Base-by-base conservation (phyloP, 2,329 filamentous ascomycete genomes). In the Parasarocladium wereldwijsianum region DNA sequence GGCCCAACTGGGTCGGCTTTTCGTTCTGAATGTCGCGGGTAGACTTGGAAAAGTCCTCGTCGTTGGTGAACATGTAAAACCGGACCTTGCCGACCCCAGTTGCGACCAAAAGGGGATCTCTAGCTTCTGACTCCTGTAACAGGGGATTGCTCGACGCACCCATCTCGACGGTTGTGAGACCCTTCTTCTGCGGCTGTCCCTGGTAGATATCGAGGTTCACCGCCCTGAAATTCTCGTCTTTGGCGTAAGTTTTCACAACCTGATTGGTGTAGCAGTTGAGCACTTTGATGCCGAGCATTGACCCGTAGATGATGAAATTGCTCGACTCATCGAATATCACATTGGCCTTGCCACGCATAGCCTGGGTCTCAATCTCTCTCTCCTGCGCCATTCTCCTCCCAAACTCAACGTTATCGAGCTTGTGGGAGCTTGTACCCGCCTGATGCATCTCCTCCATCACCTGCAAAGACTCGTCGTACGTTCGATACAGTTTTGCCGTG, bases 31-130 rank as follows among this genome's bases (percentile, higher is more conserved):
- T 67, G 50, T 98, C 90, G 40, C 90, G 76, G 20, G 77, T 76
- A 6, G 80, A 78, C 51, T 87, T 93, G 40, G 76, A 78, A 30
- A 90, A 67, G 15, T 84, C 79, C 21, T 76, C 70, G 22, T 93
- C 81, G 51, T 94, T 93, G 20, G 83, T 93, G 54, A 94, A 98
- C 74, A 96, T 85, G 65, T 94, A 98, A 58, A 98, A 98, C 23
- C 92, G 79, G 17, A 80, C 71, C 55, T 93, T 96, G 38, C 76
- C 80, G 26, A 81, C 76, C 1, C 76, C 87, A 0, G 90, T 96
- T 8, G 71, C 67, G 25, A 92, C 69, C 6, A 98, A 62, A 46
- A 96, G 87, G 0, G 92, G 86, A 48, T 98, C 90, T 36, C 86
- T 70, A 13, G 75, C 72, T 54, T 94, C 87, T 2, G 90, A 83